Conservation (phyloP, 164 flowering plant genomes). For the Annona squamosa region DNA sequence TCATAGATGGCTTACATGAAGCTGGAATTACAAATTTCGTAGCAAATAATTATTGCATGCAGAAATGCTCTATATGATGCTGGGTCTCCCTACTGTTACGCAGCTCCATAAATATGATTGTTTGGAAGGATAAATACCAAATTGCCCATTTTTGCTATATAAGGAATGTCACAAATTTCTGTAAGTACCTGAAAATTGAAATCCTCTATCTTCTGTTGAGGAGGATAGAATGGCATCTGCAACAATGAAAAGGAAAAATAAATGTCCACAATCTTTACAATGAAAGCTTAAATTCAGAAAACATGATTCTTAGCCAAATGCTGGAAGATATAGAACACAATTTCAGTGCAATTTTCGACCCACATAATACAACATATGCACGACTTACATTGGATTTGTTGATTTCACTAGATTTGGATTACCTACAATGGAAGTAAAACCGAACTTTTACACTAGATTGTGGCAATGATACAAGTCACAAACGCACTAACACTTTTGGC, state of each 20-base stretch:
- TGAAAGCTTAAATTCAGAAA: not conserved
- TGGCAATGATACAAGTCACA: too few relatives aligned
- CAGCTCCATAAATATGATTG: not conserved
- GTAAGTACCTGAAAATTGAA: slow-evolving; percentile 58
- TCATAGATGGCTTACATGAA: not conserved
- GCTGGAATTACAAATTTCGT: not conserved
- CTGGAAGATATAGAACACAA: not conserved
- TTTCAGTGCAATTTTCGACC: too few relatives aligned
- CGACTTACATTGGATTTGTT: too few relatives aligned
- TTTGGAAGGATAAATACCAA: not conserved
- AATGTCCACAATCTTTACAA: slow-evolving; percentile 1
- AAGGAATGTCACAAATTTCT: not conserved
- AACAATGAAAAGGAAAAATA: slow-evolving; percentile 6
- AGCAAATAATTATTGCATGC: not conserved
- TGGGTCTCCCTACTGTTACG: not conserved
- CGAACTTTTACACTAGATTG: too few relatives aligned
- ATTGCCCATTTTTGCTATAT: not conserved
- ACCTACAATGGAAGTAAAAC: too few relatives aligned
- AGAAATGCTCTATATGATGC: not conserved
- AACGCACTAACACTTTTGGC: too few relatives aligned
- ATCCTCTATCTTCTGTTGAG: slow-evolving; percentile 77
- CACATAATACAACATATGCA: too few relatives aligned
- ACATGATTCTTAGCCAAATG: not conserved
- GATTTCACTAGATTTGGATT: too few relatives aligned
- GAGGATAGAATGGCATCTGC: slow-evolving; percentile 91